phyloP scores from a whole-genome alignment of 1,284 basidiomycete genomes.

The Puccinia brachypodii region DNA sequence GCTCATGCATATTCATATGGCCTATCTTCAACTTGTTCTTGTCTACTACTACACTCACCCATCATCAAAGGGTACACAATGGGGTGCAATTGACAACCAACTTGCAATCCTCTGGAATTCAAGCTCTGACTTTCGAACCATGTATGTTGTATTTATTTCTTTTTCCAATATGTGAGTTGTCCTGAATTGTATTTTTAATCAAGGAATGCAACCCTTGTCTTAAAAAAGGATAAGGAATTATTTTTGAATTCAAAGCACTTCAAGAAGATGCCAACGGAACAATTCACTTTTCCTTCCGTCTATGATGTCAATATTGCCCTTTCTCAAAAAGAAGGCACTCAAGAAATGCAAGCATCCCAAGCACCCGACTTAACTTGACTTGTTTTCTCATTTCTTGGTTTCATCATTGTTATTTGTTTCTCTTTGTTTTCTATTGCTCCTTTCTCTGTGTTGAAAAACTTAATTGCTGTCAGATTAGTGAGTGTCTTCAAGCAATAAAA shows the following conservation, averaged over 20 bases:
- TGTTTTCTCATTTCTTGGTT: too few species aligned
- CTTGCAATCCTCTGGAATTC: background rate
- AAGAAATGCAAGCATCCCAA: too few species aligned
- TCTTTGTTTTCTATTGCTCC: too few species aligned
- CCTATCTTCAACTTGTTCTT: background rate
- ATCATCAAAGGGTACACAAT: background rate
- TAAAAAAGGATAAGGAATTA: background rate
- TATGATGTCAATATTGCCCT: too few species aligned
- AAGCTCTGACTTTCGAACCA: background rate
- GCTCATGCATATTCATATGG: background rate
- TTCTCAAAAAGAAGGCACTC: too few species aligned
- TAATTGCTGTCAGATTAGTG: too few species aligned
- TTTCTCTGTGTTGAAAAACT: too few species aligned
- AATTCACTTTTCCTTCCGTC: background rate
- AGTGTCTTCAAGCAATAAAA: too few species aligned
- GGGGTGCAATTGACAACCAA: background rate
- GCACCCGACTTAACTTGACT: too few species aligned
- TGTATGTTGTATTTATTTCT: background rate
- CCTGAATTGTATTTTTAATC: background rate
- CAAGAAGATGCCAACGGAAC: background rate
- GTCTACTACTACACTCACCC: background rate
- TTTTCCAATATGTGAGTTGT: background rate
- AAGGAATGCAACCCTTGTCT: background rate
- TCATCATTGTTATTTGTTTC: too few species aligned
- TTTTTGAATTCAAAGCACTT: background rate